Evolutionary conservation across 495 filamentous ascomycete species (phyloP).

Genomic region (Xylaria curta): DNA sequence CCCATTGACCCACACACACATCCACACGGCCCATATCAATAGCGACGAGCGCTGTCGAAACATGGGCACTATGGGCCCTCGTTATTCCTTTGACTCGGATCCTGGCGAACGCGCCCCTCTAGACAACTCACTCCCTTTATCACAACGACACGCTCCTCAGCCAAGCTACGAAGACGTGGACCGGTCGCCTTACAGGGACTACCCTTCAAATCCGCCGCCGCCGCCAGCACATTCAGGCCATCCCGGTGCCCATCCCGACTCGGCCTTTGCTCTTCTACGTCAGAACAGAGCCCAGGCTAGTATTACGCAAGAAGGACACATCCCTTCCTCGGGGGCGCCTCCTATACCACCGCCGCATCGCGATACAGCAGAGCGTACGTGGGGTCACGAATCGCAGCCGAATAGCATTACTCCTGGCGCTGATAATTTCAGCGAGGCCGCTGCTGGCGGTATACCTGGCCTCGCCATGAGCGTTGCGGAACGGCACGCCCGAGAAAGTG

Average conservation of each 20-base stretch:
- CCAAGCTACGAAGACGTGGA: conserved; percentile 35
- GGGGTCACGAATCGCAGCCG: conserved; percentile 46
- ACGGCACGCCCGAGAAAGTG: conserved; percentile 73
- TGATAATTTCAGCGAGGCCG: conserved; percentile 75
- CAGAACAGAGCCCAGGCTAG: conserved; percentile 27
- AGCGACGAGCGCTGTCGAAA: conserved; percentile 3
- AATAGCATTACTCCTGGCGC: conserved; percentile 72
- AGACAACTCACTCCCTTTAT: conserved; percentile 33
- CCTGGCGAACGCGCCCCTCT: conserved; percentile 49
- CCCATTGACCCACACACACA: conserved; percentile 2
- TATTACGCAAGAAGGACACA: conserved; percentile 22
- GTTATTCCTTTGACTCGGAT: conserved; percentile 45
- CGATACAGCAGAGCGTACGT: conserved; percentile 36
- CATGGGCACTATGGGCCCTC: conserved; percentile 34
- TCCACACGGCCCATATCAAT: conserved; percentile 9
- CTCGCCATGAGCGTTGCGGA: conserved; percentile 78
- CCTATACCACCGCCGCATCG: conserved; percentile 39
- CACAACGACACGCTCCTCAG: conserved; percentile 27
- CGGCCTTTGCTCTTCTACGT: conserved; percentile 20
- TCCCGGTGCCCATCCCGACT: conserved; percentile 44
- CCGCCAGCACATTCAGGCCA: conserved; percentile 41
- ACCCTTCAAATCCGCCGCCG: conserved; percentile 35
- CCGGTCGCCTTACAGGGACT: conserved; percentile 31
- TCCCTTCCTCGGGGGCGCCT: conserved; percentile 34
- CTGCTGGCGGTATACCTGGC: conserved; percentile 76